A percentile compares a stretch with the other conserved stretches of the same genome.
Evolutionary conservation across 2,329 filamentous ascomycete species (phyloP).

Genomic region (Cytospora leucostoma): DNA sequence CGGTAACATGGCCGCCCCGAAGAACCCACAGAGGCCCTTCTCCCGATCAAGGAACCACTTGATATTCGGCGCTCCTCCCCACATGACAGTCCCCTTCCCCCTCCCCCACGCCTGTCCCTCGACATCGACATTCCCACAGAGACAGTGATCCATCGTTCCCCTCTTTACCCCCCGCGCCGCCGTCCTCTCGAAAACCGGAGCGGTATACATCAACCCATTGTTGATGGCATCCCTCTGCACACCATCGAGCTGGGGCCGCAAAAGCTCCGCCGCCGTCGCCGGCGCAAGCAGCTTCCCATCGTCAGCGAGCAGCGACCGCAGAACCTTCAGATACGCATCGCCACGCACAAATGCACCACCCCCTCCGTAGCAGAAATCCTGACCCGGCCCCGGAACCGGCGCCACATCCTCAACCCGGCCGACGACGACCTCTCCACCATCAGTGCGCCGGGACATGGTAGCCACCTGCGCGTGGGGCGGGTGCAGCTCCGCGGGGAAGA

Average conservation of each 20-base stretch:
- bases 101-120: conserved; percentile 47
- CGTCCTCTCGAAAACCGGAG: conserved; percentile 38
- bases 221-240: conserved; percentile 32
- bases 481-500: conserved; percentile 38
- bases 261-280: conserved; percentile 47
- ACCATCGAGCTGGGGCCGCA: conserved; percentile 46
- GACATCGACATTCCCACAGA: conserved; percentile 45
- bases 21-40: conserved; percentile 46
- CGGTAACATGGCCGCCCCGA: conserved; percentile 21
- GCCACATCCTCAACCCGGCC: conserved; percentile 37
- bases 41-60: conserved; percentile 52
- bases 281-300: conserved; percentile 50
- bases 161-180: conserved; percentile 25
- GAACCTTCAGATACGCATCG: conserved; percentile 46
- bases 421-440: conserved; percentile 39
- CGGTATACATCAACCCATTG: conserved; percentile 36
- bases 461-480: conserved; percentile 41
- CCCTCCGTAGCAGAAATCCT: conserved; percentile 44
- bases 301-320: conserved; percentile 49
- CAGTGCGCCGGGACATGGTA: conserved; percentile 42
- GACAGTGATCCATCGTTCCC: conserved; percentile 41
- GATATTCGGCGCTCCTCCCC: conserved; percentile 49
- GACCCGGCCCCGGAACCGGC: conserved; percentile 37
- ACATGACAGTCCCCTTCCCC: conserved; percentile 45
- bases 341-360: conserved; percentile 44